Evolutionary conservation across 202 grass and related monocot species (phyloP), one percentile per base, ranked within the genome.

Genomic region (Panicum virgatum): DNA sequence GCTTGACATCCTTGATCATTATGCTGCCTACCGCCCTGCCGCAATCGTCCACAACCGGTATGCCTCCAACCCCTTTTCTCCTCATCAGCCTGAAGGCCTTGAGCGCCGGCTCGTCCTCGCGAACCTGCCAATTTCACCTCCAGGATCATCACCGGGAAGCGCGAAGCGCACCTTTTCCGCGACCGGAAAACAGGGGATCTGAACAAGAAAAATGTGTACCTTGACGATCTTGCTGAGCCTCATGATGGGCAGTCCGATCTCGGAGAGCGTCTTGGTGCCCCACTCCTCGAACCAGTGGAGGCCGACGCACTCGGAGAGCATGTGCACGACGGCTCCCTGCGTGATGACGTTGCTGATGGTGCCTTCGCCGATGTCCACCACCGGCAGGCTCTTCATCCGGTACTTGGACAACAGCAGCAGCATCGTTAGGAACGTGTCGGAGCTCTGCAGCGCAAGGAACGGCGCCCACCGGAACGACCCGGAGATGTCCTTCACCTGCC

Each of bases 201-300:
- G 51, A 29, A 25, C 19, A 3, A 13, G 20, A 48, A n/a, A n/a
- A 50, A n/a, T 68, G 9, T 1, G 32, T 11, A 90, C 91, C 92
- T 91, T 94, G 40, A 94, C 77, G n/a, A 94, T 78, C 44, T 66
- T 84, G 76, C 84, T 86, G 30, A 86, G 80, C 64, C 62, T 84
- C 77, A 86, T 89, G 51, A 89, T 70, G 38, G 92, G 92, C 4
- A 94, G 92, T 9, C 88, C 88, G 37, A 91, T 78, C 54, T 94
- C 88, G 37, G 57, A 42, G 66, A 94, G 83, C 57, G 77, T 91
- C 83, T 94, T 94, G 70, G 72, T 88, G 44, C 92, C 88, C 92
- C 92, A 94, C 10, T 91, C 80, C 74, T 94, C 92, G 70, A 94
- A 94, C 92, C 92, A 94, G 67, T 88, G 84, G 58, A 91, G 88